phyloP scores from a whole-genome alignment of 805 yeast genomes.

The Candida morakotiae region DNA sequence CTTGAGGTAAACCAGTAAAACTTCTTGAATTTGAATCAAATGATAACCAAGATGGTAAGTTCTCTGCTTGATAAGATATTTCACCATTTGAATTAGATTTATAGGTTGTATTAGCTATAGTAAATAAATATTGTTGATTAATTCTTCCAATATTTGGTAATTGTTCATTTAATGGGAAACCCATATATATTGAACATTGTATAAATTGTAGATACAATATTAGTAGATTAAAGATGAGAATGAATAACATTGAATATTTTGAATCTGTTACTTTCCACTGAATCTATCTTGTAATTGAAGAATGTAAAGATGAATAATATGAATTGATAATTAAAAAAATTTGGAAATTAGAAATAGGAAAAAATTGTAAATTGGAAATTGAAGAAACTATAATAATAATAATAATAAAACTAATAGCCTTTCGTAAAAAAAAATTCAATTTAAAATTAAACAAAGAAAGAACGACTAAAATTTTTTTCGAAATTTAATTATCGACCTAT shows the following conservation, averaged over 20 bases:
- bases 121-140: constrained; percentile 56
- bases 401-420: background rate
- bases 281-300: background rate
- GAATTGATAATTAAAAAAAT: background rate
- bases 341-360: background rate
- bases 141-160: constrained; percentile 84
- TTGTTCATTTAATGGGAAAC: constrained; percentile 80
- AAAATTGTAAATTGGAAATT: background rate
- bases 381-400: background rate
- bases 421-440: background rate
- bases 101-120: constrained; percentile 69
- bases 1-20: constrained; percentile 64
- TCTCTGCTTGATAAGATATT: constrained; percentile 52
- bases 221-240: constrained; percentile 9
- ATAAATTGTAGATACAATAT: constrained; percentile 6
- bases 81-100: constrained; percentile 31
- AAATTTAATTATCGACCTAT: no score
- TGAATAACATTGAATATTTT: constrained; percentile 6
- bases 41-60: constrained; percentile 73
- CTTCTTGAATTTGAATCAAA: constrained; percentile 62
- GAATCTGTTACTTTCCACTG: no score
- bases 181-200: constrained; percentile 49
- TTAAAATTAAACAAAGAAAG: background rate
- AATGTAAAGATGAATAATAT: background rate
- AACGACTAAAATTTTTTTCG: no score